A percentile compares a stretch with the other conserved stretches of the same genome.
phyloP scores from a whole-genome alignment of 2,329 filamentous ascomycete species.

The Nothophoma quercina region DNA sequence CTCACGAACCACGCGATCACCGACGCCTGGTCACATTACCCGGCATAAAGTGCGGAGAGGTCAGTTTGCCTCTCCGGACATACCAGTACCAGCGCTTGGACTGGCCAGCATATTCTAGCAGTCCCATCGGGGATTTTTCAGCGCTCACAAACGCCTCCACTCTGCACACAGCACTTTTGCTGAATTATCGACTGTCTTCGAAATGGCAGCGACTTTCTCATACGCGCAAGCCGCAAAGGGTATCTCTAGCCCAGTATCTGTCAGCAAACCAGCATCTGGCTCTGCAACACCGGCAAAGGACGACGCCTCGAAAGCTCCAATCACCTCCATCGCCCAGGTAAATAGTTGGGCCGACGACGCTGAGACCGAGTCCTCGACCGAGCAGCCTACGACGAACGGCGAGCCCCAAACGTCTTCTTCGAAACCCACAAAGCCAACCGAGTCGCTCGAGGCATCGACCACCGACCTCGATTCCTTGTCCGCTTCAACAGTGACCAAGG shows the following conservation, averaged over 20 bases:
- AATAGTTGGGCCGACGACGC: constrained; percentile 59
- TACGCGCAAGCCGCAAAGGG: constrained; percentile 97
- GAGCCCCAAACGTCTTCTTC: constrained; percentile 32
- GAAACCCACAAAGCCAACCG: constrained; percentile 27
- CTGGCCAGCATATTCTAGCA: constrained; percentile 40
- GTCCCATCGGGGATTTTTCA: constrained; percentile 43
- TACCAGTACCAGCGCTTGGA: constrained; percentile 35
- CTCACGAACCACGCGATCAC: constrained; percentile 11
- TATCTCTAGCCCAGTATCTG: constrained; percentile 58
- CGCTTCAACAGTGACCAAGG: constrained; percentile 62
- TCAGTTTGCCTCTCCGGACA: constrained; percentile 53
- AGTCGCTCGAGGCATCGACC: constrained; percentile 53
- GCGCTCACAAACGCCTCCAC: constrained; percentile 21
- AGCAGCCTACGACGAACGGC: constrained; percentile 32
- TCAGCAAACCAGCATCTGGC: constrained; percentile 56
- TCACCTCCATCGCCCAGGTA: constrained; percentile 41
- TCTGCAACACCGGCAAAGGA: constrained; percentile 53
- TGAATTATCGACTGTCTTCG: constrained; percentile 7
- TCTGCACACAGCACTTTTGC: constrained; percentile 5
- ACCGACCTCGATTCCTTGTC: constrained; percentile 64
- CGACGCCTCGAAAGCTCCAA: constrained; percentile 32
- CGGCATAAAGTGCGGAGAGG: constrained; percentile 50
- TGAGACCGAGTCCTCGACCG: constrained; percentile 48
- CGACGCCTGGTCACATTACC: constrained; percentile 30
- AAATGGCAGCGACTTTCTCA: constrained; percentile 70